Evolutionary conservation across 208 protist species (phyloP), one percentile per base, ranked within the genome.

Genomic region (Acanthamoeba sp.): DNA sequence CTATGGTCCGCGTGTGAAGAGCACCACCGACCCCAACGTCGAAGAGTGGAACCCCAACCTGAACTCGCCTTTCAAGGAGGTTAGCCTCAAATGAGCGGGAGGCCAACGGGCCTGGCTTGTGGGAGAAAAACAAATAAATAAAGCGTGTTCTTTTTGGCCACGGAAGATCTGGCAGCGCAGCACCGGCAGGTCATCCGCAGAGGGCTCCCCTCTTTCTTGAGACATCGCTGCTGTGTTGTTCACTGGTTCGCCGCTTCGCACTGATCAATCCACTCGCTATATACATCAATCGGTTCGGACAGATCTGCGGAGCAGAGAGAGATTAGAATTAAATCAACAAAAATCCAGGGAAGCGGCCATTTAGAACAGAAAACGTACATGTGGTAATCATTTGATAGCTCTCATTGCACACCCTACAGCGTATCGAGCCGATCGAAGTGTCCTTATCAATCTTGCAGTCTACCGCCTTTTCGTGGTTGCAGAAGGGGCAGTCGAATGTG

Each of bases 261-360:
- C 82, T 96, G 94, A 85, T 97, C 96, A 32, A 97, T 97, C 96
- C 96, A 97, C 29, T 97, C 96, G 48, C 95, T 95, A 71, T 97
- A 97, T 34, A 97, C 96, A 95, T 97, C 96, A 69, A 97, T 92
- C 27, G 96, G 95, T 82, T 97, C 95, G 12, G 94, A 93, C 52
- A 97, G 82, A 92, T 93, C 94, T 96, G 95, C 64, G 88, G 91
- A 27, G 27, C 16, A 12, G 10, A n/a, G 42, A 29, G 52, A 78
- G 20, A 78, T 20, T 42, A 76, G 36, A 76, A 76, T 40, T 16
- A 78, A 73, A 38, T 38, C 24, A 73, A 38, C 24, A 59, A 57
- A 48, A 29, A 88, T 36, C 10, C 12, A 88, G 12, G 48, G 12
- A 59, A 16, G 14, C 10, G 36, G 32, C 14, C 27, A n/a, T n/a